phyloP scores from a whole-genome alignment of 1,139 yeast species.

The Suhomyces choctaworum region DNA sequence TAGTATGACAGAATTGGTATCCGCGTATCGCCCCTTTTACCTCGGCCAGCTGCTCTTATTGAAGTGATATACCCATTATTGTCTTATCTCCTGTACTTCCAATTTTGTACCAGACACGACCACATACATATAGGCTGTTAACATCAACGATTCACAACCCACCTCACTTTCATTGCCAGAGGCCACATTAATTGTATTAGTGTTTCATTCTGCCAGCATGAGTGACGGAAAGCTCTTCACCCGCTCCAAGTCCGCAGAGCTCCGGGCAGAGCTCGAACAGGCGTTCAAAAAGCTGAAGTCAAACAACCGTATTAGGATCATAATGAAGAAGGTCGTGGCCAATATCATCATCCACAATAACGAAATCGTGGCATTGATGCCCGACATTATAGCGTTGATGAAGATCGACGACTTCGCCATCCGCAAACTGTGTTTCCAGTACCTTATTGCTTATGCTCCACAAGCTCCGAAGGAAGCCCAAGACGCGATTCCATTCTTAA shows the following conservation, averaged over 20 bases:
- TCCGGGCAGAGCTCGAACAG: constrained; percentile 55
- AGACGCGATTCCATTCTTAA: constrained; percentile 57
- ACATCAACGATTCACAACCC: no score
- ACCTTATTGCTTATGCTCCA: constrained; percentile 59
- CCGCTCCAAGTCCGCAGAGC: constrained; percentile 52
- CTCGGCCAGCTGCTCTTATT: no score
- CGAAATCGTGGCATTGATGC: constrained; percentile 68
- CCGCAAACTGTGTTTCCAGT: constrained; percentile 66
- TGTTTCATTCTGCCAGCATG: no score
- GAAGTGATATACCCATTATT: no score
- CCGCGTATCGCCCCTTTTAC: no score
- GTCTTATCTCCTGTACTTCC: no score
- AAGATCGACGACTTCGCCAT: constrained; percentile 68
- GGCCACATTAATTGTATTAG: neutral
- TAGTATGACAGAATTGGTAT: no score
- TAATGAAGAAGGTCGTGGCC: constrained; percentile 76
- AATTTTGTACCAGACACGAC: no score
- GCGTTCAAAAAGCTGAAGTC: constrained; percentile 57
- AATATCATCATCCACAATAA: constrained; percentile 80
- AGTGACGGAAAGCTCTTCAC: constrained; percentile 46
- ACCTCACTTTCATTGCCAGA: no score
- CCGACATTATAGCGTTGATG: constrained; percentile 65
- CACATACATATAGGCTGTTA: no score
- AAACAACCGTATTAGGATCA: constrained; percentile 50
- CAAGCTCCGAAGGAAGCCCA: constrained; percentile 52